Evolutionary conservation across 192 early-diverging fungal genomes (phyloP), one percentile per base, ranked within the genome.

Genomic region (Backusella mclennaniae): DNA sequence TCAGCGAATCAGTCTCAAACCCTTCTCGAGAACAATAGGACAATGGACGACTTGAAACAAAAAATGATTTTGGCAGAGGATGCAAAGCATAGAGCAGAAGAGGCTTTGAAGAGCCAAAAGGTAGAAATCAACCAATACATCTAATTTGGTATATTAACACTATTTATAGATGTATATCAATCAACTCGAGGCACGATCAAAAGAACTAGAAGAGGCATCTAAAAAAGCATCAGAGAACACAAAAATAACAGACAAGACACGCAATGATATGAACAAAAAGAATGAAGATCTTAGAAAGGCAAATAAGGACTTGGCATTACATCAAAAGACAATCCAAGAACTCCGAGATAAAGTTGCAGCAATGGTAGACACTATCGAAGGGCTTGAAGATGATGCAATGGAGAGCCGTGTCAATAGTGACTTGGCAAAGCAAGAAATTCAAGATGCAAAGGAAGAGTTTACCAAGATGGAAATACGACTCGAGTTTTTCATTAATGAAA

Each of bases 371-470:
- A 35, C 2, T 0, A 69, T 36, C 17, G 67, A 69, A 17, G 23
- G 26, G 17, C 39, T 69, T n/a, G 68, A 69, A 6, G 66, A 67
- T 67, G 56, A 63, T 63, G 56, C 23, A 4, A 63, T 63, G 56
- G 56, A 63, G 3, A 63, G 12, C 3, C 23, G 56, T 11, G 11
- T 69, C 3, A 21, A 69, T 8, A 69, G 12, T 14, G 21, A 39
- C 0, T 23, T 38, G n/a, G 4, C 39, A 1, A 36, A 69, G 11
- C 17, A 39, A 2, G 68, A 69, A 2, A 21, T 69, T 14, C 35
- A 69, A 23, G 35, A 36, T 1, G 8, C 12, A 38, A 23, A 39
- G 8, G 68, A 69, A 0, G 68, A 68, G 6, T 21, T 3, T 0
- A 7, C 6, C 31, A 63, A 63, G 56, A 63, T 63, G 56, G 56